A percentile compares a stretch with the other conserved stretches of the same genome.
These are phyloP conservation scores for Pythium plurisporium DNA, from an alignment of 352 stramenopile species.

Conservation along the genomic window DNA sequence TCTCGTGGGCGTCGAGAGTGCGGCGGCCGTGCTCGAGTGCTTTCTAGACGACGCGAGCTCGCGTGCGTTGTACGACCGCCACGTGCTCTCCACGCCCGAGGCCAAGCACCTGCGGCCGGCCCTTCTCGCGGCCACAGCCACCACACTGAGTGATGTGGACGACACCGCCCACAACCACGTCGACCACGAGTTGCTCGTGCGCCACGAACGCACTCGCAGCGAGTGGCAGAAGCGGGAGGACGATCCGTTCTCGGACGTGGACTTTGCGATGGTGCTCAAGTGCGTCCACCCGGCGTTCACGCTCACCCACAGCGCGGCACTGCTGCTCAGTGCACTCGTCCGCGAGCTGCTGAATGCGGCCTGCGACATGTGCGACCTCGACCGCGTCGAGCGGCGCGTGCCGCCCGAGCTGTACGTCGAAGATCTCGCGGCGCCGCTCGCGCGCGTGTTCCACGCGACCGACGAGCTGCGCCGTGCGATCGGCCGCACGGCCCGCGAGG, in stretches of 20 bases:
- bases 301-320: constrained; percentile 46
- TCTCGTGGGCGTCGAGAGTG: constrained; percentile 32
- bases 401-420: constrained; percentile 34
- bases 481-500: constrained; percentile 1
- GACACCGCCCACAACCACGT: constrained; percentile 4
- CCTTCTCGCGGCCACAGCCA: neutral
- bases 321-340: constrained; percentile 43
- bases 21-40: constrained; percentile 34
- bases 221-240: constrained; percentile 59
- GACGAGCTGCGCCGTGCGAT: constrained; percentile 5
- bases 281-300: constrained; percentile 59
- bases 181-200: constrained; percentile 37
- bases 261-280: constrained; percentile 59
- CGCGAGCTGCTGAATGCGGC: constrained; percentile 26
- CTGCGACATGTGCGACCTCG: constrained; percentile 34
- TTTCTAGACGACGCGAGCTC: constrained; percentile 53
- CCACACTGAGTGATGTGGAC: neutral
- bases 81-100: constrained; percentile 36
- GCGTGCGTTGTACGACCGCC: constrained; percentile 34
- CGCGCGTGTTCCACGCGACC: constrained; percentile 12
- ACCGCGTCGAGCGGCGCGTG: constrained; percentile 25
- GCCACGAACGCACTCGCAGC: constrained; percentile 40
- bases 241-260: constrained; percentile 53
- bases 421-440: constrained; percentile 6
- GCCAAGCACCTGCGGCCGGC: constrained; percentile 34